Evolutionary conservation across 129 eudicot species (phyloP).

Genomic region (Lonicera japonica): DNA sequence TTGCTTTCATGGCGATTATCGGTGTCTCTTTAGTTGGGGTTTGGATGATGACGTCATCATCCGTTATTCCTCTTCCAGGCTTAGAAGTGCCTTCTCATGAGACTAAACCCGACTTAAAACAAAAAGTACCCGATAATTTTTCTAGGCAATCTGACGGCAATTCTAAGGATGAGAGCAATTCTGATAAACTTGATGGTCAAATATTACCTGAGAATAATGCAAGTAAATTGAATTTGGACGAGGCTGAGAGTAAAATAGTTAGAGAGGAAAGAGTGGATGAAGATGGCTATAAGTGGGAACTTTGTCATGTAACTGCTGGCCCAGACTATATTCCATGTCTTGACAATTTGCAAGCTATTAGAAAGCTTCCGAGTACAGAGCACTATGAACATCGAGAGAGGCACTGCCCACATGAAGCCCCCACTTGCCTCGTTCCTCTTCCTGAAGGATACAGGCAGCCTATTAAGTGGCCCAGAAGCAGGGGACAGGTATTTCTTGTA

Average conservation of each 20-base stretch:
- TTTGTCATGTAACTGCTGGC: conserved; percentile 57
- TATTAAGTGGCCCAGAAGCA: conserved; percentile 60
- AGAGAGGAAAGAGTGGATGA: no score
- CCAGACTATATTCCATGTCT: conserved; percentile 71
- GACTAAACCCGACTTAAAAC: conserved; percentile 18
- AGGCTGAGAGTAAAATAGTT: no score
- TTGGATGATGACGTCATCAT: conserved; percentile 64
- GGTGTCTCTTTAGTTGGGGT: conserved; percentile 47
- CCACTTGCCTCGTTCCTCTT: conserved; percentile 61
- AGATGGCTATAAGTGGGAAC: conserved; percentile 41
- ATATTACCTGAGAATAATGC: neutral
- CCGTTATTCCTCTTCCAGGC: conserved; percentile 38
- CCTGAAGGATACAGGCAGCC: conserved; percentile 53
- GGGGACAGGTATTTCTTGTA: conserved; percentile 41
- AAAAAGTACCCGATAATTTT: conserved; percentile 23
- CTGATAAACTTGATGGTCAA: conserved; percentile 2
- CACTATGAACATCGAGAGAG: conserved; percentile 70
- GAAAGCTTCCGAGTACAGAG: conserved; percentile 36
- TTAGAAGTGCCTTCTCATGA: conserved; percentile 26
- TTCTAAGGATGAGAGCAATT: conserved; percentile 34
- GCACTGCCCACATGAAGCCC: conserved; percentile 61
- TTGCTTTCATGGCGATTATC: conserved; percentile 38
- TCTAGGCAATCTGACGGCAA: conserved; percentile 39
- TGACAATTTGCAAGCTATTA: conserved; percentile 59
- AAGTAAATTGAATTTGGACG: conserved; percentile 14